phyloP scores from a whole-genome alignment of 257 asterid genomes.

The Solanum clarkiae region DNA sequence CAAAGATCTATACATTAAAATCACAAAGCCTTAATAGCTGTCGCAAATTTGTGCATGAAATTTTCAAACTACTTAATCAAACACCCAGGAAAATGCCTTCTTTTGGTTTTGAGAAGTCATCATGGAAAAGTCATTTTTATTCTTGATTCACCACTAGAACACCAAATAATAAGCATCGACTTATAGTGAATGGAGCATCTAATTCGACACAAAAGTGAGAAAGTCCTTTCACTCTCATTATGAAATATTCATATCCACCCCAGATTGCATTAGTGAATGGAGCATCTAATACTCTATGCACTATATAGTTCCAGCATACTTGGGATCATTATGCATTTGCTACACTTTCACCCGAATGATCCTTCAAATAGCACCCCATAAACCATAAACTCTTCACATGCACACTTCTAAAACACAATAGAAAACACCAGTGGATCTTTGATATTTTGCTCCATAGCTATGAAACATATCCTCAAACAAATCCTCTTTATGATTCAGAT shows the following conservation, averaged over 20 bases:
- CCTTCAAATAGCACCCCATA: neutral
- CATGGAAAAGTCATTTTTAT: neutral
- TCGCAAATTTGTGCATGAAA: neutral
- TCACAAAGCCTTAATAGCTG: neutral
- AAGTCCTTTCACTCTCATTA: neutral
- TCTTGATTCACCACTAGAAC: neutral
- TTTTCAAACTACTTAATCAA: neutral
- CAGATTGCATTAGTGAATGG: neutral
- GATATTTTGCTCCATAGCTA: neutral
- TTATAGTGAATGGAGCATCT: neutral
- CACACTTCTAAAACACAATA: neutral
- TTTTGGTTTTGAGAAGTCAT: neutral
- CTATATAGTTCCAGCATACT: neutral
- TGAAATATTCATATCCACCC: neutral
- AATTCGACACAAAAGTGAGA: neutral
- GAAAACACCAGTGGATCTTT: neutral
- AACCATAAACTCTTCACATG: neutral
- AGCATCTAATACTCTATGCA: neutral
- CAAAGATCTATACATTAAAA: neutral
- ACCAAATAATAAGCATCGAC: neutral
- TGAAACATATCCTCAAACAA: neutral
- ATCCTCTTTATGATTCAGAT: neutral
- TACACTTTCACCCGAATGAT: neutral
- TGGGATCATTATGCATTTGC: neutral
- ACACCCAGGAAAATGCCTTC: neutral